Evolutionary conservation across 148 eudicot genomes (phyloP), one percentile per base, ranked within the genome.

Genomic region (Rhododendron molle): DNA sequence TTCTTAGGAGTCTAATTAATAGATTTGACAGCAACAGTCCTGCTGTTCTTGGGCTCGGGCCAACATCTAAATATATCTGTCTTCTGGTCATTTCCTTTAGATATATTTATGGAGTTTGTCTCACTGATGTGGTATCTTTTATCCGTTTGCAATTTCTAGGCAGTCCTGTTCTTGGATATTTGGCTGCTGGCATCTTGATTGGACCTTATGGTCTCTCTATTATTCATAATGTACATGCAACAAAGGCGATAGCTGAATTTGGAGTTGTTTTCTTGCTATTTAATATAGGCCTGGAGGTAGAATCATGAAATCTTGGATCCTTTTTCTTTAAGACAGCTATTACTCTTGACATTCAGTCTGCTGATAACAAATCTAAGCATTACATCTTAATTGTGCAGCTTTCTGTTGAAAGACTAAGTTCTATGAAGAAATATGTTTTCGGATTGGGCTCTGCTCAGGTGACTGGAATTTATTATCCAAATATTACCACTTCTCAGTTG

Each of bases 401-500:
- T 81, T 97, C 98, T 78, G 98, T 97, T 89, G 99, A 97, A 93
- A 92, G 99, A 87, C 89, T 97, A 47, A 97, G 99, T 90, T 97
- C 99, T 90, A 97, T 97, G 99, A 97, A 97, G 98, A 97, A 97
- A 89, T 97, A 97, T 91, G 99, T 95, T 86, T 97, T 97, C 89
- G 99, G 99, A 76, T 91, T 97, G 93, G 99, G 99, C 86, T 91
- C 95, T 81, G 96, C 99, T 84, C 99, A 97, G 99, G 99, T 95
- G 89, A 89, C 50, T 89, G 71, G 43, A 85, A 32, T 10, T 30
- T 40, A 34, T 62, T 65, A 44, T 71, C 76, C 47, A 65, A 34
- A 65, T 56, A 58, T 87, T 76, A 5, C 20, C 74, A 56, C 47
- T 18, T 85, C 11, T 87, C 26, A 76, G 82, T 77, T 36, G 56